Evolutionary conservation across 2,329 filamentous ascomycete species (phyloP).

Genomic region (Dactylellina haptotyla): DNA sequence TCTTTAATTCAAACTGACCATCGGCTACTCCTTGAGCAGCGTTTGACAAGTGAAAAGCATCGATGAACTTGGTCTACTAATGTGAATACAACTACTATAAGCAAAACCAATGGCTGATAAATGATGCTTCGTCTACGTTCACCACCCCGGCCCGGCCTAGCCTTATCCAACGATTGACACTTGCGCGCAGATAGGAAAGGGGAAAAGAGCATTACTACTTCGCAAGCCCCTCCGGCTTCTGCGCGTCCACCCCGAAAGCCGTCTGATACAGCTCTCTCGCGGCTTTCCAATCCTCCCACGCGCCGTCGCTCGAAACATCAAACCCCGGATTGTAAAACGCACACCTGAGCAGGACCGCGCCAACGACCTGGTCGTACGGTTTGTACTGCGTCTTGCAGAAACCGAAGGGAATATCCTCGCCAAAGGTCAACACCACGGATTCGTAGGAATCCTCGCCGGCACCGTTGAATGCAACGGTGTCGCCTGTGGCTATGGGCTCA

Average conservation of each 20-base stretch:
- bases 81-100: too few species aligned
- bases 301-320: conserved; percentile 5
- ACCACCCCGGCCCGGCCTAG: neutral
- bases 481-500: neutral
- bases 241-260: conserved; percentile 11
- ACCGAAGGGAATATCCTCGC: neutral
- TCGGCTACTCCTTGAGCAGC: neutral
- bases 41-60: too few species aligned
- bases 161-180: neutral
- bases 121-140: too few species aligned
- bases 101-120: too few species aligned
- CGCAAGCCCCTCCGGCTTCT: conserved; percentile 19
- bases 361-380: conserved; percentile 31
- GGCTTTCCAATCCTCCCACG: conserved; percentile 24
- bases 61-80: too few species aligned
- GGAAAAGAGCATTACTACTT: neutral
- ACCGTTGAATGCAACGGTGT: conserved; percentile 6
- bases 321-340: conserved; percentile 19
- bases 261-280: conserved; percentile 16
- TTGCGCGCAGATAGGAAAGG: neutral
- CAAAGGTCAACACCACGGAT: neutral
- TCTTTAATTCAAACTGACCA: neutral
- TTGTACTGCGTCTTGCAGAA: conserved; percentile 38
- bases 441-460: conserved; percentile 8
- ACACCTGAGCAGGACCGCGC: conserved; percentile 12